A percentile compares a stretch with the other conserved stretches of the same genome.
phyloP scores from a whole-genome alignment of 2,329 filamentous ascomycete species.

The Xylariaceae sp. region DNA sequence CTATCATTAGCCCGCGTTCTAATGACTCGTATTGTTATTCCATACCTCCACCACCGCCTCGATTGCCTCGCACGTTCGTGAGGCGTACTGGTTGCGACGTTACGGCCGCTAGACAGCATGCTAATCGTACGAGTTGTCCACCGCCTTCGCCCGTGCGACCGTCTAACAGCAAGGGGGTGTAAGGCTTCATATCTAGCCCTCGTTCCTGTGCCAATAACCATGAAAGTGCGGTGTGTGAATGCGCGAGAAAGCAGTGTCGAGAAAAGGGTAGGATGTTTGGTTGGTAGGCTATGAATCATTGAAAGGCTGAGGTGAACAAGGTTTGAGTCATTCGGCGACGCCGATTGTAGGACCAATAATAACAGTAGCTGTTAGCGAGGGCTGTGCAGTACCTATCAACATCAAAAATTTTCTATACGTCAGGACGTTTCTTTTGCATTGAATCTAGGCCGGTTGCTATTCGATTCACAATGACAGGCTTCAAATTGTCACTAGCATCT shows the following conservation, averaged over 20 bases:
- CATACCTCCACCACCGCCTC: conserved; percentile 45
- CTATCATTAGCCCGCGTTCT: background rate
- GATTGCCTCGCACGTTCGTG: conserved; percentile 61
- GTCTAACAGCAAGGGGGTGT: conserved; percentile 52
- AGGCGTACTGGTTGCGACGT: conserved; percentile 60
- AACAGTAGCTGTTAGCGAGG: no score
- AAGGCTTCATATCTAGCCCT: conserved; percentile 18
- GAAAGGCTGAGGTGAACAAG: background rate
- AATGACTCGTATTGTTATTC: conserved; percentile 21
- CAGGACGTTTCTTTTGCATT: no score
- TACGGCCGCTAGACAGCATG: conserved; percentile 61
- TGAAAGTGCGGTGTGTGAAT: background rate
- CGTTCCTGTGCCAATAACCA: background rate
- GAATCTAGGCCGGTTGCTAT: no score
- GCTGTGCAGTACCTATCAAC: no score
- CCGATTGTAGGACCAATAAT: no score
- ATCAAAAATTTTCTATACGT: no score
- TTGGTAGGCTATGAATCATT: background rate
- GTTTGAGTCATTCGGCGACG: no score
- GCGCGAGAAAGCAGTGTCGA: no score
- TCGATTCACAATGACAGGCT: no score
- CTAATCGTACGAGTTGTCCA: conserved; percentile 64
- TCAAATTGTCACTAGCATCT: no score
- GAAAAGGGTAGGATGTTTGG: background rate
- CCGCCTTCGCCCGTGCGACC: conserved; percentile 66